These are phyloP conservation scores for Excoecaria agallocha DNA, from an alignment of 345 rosid genomes.

Conservation along the genomic window DNA sequence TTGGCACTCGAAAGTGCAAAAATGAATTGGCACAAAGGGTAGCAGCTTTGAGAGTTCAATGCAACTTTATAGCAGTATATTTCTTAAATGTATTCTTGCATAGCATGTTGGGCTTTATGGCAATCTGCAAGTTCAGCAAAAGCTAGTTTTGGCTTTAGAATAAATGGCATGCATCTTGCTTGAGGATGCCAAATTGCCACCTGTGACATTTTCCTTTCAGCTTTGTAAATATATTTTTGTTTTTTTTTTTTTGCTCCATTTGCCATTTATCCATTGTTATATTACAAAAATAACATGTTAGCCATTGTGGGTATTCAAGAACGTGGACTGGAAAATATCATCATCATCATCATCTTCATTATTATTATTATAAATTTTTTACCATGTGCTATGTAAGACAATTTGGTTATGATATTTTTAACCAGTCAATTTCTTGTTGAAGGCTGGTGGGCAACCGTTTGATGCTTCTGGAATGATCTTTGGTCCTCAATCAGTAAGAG, in stretches of 20 bases:
- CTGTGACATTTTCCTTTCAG: neutral
- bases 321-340: too few species aligned
- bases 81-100: neutral
- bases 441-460: constrained; percentile 52
- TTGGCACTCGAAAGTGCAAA: neutral
- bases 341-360: too few species aligned
- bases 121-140: neutral
- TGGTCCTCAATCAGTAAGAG: constrained; percentile 57
- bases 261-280: neutral
- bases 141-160: neutral
- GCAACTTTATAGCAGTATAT: neutral
- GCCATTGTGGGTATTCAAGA: neutral
- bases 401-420: neutral
- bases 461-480: constrained; percentile 58
- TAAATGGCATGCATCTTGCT: neutral
- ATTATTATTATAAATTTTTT: too few species aligned
- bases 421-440: constrained; percentile 17
- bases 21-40: neutral
- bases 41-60: neutral
- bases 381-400: neutral
- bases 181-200: neutral
- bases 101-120: neutral
- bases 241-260: neutral
- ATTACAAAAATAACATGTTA: neutral
- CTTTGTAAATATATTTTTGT: neutral